These are phyloP conservation scores for Verticillium albo-atrum DNA, from an alignment of 2,329 filamentous ascomycete genomes.

Conservation along the genomic window DNA sequence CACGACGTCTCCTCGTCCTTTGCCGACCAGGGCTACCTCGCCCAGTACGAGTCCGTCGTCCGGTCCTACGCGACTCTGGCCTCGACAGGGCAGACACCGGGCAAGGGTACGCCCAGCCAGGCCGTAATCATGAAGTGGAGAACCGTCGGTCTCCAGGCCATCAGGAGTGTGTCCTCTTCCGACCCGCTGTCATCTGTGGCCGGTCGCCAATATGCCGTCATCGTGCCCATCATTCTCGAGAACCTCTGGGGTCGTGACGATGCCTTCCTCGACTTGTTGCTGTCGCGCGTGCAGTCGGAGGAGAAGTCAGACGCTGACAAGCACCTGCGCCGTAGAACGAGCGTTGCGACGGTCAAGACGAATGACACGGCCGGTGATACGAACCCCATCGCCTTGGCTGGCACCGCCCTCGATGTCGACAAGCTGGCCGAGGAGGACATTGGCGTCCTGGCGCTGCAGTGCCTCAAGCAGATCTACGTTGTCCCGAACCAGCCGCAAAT, in stretches of 20 bases:
- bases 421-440: constrained; percentile 86
- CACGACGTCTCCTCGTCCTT: constrained; percentile 83
- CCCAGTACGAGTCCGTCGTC: constrained; percentile 79
- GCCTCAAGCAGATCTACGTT: constrained; percentile 80
- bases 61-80: constrained; percentile 75
- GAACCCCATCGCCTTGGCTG: constrained; percentile 69
- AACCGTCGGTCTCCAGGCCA: constrained; percentile 68
- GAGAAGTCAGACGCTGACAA: constrained; percentile 66
- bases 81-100: constrained; percentile 51
- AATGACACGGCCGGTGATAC: constrained; percentile 59
- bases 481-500: constrained; percentile 80
- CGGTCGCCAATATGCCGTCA: constrained; percentile 69
- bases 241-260: constrained; percentile 77
- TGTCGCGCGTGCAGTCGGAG: constrained; percentile 61
- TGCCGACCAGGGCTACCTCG: constrained; percentile 78
- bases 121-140: constrained; percentile 77
- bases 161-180: constrained; percentile 75
- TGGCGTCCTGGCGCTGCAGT: constrained; percentile 77
- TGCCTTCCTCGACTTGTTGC: constrained; percentile 63
- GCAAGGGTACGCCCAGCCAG: constrained; percentile 56
- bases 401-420: constrained; percentile 82
- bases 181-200: constrained; percentile 73
- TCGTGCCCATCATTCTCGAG: constrained; percentile 80
- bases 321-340: constrained; percentile 63
- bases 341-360: constrained; percentile 73